Base-by-base conservation (phyloP, 495 filamentous ascomycete genomes). In the Peziza echinospora region DNA sequence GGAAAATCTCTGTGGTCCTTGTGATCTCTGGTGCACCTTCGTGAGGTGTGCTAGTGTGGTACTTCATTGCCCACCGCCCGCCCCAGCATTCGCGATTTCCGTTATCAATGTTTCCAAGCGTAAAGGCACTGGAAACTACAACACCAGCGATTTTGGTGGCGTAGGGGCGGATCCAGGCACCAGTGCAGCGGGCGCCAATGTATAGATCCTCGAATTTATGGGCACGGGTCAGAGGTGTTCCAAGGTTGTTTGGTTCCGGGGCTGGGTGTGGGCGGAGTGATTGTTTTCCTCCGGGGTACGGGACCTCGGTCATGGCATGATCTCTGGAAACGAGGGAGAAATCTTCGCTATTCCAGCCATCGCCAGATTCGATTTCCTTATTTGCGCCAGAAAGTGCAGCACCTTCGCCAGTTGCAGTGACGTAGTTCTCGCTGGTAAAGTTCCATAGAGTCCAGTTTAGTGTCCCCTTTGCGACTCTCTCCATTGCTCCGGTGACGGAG, bases 261-360 rank as follows among this genome's bases (percentile, higher is more conserved):
- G 19, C 10, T 49, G 51, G 6, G 47, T 40, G 45, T 44, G 34
- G 21, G 47, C 28, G 1, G 56, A 46, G 5, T 54, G 55, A 1
- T 54, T 45, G 24, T 58, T 51, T 8, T 53, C 48, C 10, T 51
- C 54, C 7, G 34, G 47, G 23, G 23, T 25, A 43, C 26, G 16
- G 8, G 10, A 43, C 41, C 10, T 24, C 41, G 2, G 22, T 43
- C 16, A 19, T 43, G 11, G 41, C 41, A 11, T 5, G 5, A 3
- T 24, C 41, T 17, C 17, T 24, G 5, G 76, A 81, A 47, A 66
- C 72, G 25, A 84, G 75, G 6, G 77, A 81, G 43, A 84, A 66
- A 60, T 84, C 78, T 54, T 84, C 78, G 26, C 79, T 79, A 50
- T 84, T 82, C 78, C 78, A 84, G 8, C 71, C 65, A 52, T 84